A percentile compares a stretch with the other conserved stretches of the same genome.
phyloP scores from a whole-genome alignment of 495 filamentous ascomycete species.

The Chlorociboria aeruginascens region DNA sequence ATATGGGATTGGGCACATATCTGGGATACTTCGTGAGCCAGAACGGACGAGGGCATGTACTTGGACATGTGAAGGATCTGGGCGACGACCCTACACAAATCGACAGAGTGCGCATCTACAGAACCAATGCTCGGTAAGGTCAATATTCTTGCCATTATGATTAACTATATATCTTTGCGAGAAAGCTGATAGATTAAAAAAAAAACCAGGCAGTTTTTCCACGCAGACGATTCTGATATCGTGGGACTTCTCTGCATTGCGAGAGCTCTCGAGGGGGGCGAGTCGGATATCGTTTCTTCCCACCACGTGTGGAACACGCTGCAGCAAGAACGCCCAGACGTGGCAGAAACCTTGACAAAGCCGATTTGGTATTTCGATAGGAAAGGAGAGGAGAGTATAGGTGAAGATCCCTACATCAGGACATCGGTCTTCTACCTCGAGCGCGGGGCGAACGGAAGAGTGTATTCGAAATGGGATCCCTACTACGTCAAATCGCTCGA shows the following conservation, averaged over 20 bases:
- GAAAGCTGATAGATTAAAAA: not conserved
- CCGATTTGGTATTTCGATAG: slow-evolving; percentile 93
- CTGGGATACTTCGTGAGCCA: slow-evolving; percentile 79
- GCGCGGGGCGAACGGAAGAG: slow-evolving; percentile 28
- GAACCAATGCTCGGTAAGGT: slow-evolving; percentile 70
- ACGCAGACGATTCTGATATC: slow-evolving; percentile 70
- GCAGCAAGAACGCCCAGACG: slow-evolving; percentile 62
- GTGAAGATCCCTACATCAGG: slow-evolving; percentile 65
- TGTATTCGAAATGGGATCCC: slow-evolving; percentile 62
- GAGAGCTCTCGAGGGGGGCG: slow-evolving; percentile 68
- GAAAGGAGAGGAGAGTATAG: slow-evolving; percentile 69
- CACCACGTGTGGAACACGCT: slow-evolving; percentile 79
- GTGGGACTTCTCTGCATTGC: slow-evolving; percentile 80
- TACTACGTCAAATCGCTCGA: slow-evolving; percentile 60
- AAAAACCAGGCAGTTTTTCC: slow-evolving; percentile 53
- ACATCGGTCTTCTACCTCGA: slow-evolving; percentile 66
- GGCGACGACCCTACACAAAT: slow-evolving; percentile 72
- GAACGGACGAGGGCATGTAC: slow-evolving; percentile 76
- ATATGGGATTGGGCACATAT: slow-evolving; percentile 82
- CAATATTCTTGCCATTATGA: not conserved
- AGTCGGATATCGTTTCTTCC: slow-evolving; percentile 68
- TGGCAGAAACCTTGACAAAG: slow-evolving; percentile 57
- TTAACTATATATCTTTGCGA: too few relatives aligned
- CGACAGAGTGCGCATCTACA: slow-evolving; percentile 76
- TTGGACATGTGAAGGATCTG: slow-evolving; percentile 85